Base-by-base conservation (phyloP, 208 protist species). In the Hexamita inflata region DNA sequence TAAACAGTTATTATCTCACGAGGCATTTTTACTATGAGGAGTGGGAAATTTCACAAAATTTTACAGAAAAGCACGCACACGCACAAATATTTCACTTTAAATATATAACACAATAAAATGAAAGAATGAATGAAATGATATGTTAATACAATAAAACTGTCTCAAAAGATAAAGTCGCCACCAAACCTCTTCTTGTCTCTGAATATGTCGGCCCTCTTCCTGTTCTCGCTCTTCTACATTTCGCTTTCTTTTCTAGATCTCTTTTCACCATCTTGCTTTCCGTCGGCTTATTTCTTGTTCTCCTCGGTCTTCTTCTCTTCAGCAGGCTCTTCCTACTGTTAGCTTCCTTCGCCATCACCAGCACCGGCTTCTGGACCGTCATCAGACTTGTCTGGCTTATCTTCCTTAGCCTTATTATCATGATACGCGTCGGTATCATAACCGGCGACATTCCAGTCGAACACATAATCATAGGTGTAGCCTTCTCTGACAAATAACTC, bases 1-100 rank as follows among this genome's bases (percentile, higher is more conserved):
- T 98, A 94, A 53, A 99, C 82, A 15, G 94, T 98, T 77, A 98
- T 98, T 73, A 99, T 95, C 77, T 99, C 95, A 35, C 95, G 84
- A 26, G n/a, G n/a, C n/a, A n/a, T n/a, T n/a, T n/a, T n/a, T n/a
- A n/a, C n/a, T n/a, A n/a, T n/a, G n/a, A n/a, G n/a, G n/a, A n/a
- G n/a, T n/a, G n/a, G n/a, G n/a, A n/a, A n/a, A n/a, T n/a, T n/a
- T n/a, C n/a, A n/a, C n/a, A n/a, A n/a, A n/a, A n/a, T n/a, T n/a
- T n/a, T n/a, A n/a, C n/a, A n/a, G n/a, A n/a, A n/a, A n/a, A n/a
- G n/a, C n/a, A n/a, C n/a, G n/a, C n/a, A n/a, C n/a, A n/a, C n/a
- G n/a, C n/a, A n/a, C n/a, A n/a, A n/a, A n/a, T n/a, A n/a, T n/a
- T n/a, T n/a, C n/a, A n/a, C n/a, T n/a, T n/a, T n/a, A n/a, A n/a